Percentiles rank a stretch among this genome's conserved stretches.
phyloP scores from a whole-genome alignment of 345 rosid genomes.

The Gossypium sturtianum region DNA sequence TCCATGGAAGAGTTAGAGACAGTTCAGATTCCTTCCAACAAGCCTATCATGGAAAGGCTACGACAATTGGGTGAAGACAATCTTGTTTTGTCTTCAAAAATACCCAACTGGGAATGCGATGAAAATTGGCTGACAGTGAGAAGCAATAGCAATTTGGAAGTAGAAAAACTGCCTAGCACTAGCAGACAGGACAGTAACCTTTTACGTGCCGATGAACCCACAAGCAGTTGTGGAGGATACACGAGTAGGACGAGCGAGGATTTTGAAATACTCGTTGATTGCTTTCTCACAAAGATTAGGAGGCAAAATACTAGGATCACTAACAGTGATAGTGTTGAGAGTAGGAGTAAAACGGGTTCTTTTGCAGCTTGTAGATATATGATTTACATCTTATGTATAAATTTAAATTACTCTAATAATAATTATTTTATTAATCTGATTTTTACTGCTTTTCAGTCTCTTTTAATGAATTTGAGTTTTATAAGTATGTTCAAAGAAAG shows the following conservation, averaged over 20 bases:
- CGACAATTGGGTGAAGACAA: constrained; percentile 21
- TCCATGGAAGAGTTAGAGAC: constrained; percentile 20
- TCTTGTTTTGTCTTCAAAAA: background rate
- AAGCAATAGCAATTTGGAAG: constrained; percentile 16
- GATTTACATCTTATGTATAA: background rate
- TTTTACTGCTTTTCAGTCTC: background rate
- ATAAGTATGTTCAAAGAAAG: background rate
- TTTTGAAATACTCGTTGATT: background rate
- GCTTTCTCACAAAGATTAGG: background rate
- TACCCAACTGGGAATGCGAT: constrained; percentile 30
- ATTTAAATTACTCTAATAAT: background rate
- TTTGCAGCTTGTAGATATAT: background rate
- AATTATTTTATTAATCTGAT: background rate
- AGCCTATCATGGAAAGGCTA: constrained; percentile 33
- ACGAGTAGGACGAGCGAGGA: constrained; percentile 3
- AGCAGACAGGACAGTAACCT: background rate
- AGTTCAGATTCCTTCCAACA: constrained; percentile 4
- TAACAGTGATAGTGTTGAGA: background rate
- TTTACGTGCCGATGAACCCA: background rate
- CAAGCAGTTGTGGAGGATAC: background rate
- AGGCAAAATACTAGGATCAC: background rate
- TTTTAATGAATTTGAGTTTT: background rate
- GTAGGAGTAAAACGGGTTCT: background rate
- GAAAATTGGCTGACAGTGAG: constrained; percentile 49
- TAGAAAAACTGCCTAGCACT: background rate